Percentiles rank a stretch among this genome's conserved stretches.
These are phyloP conservation scores for Trichophaea hybrida DNA, from an alignment of 2,329 filamentous ascomycete species.

Conservation along the genomic window DNA sequence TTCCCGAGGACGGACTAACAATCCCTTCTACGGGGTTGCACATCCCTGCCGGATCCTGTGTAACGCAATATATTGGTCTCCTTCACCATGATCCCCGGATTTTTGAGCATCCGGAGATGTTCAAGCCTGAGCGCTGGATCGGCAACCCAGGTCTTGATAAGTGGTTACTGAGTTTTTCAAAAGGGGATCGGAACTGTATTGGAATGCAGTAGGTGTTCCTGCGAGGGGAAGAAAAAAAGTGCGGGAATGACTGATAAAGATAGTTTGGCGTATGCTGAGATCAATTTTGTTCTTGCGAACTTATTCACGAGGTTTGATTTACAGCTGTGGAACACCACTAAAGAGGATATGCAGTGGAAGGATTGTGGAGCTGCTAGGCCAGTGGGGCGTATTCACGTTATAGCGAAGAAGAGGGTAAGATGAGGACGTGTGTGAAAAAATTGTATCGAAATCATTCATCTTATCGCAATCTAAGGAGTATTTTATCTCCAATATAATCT, in stretches of 20 bases:
- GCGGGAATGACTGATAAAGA: neutral
- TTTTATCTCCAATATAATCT: no score
- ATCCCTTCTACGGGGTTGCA: neutral
- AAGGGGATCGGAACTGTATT: slow-evolving; percentile 34
- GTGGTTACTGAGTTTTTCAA: slow-evolving; percentile 34
- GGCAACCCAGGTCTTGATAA: slow-evolving; percentile 27
- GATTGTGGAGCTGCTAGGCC: slow-evolving; percentile 6
- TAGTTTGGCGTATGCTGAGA: slow-evolving; percentile 14
- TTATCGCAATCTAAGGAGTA: no score
- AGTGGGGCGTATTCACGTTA: slow-evolving; percentile 5
- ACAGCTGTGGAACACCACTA: slow-evolving; percentile 5
- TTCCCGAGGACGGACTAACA: neutral
- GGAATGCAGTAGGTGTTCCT: slow-evolving; percentile 30
- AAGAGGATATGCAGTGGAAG: slow-evolving; percentile 11
- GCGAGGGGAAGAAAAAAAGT: no score
- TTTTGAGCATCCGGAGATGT: slow-evolving; percentile 32
- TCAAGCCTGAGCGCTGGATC: slow-evolving; percentile 34
- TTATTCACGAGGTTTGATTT: slow-evolving; percentile 12
- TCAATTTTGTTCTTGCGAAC: slow-evolving; percentile 10
- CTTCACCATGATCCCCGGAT: slow-evolving; percentile 33
- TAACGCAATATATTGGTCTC: slow-evolving; percentile 32
- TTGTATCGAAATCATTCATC: no score
- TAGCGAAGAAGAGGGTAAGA: neutral
- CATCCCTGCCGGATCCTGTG: slow-evolving; percentile 22
- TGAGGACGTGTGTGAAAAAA: neutral